These are phyloP conservation scores for Pichia sp. DNA, from an alignment of 1,139 yeast genomes.

Conservation along the genomic window DNA sequence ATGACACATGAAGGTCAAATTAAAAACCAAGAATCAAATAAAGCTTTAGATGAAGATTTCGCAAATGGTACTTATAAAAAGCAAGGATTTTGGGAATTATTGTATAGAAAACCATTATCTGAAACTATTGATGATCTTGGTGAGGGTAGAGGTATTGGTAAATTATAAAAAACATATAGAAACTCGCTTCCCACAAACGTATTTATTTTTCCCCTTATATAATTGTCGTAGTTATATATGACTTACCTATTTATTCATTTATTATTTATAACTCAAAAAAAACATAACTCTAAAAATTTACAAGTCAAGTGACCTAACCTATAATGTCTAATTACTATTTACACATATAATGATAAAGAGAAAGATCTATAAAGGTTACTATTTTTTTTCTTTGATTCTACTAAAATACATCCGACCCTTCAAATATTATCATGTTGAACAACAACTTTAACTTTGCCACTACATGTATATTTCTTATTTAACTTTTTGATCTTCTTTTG, in stretches of 20 bases:
- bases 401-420: too few species aligned
- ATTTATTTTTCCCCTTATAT: neutral
- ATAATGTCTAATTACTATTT: neutral
- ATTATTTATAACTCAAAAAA: neutral
- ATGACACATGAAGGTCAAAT: slow-evolving; percentile 21
- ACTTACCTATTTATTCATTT: neutral
- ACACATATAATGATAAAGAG: neutral
- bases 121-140: slow-evolving; percentile 77
- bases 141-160: slow-evolving; percentile 49
- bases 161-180: slow-evolving; percentile 21
- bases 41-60: slow-evolving; percentile 32
- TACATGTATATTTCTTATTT: slow-evolving; percentile 29
- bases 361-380: too few species aligned
- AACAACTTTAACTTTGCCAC: slow-evolving; percentile 35
- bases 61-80: slow-evolving; percentile 32
- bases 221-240: neutral
- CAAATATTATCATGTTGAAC: slow-evolving; percentile 27
- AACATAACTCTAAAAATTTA: neutral
- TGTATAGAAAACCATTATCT: slow-evolving; percentile 74
- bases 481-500: slow-evolving; percentile 47
- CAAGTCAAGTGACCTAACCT: neutral
- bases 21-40: slow-evolving; percentile 25
- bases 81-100: slow-evolving; percentile 78
- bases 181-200: too few species aligned
- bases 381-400: too few species aligned